Evolutionary conservation across 176 grass and related monocot genomes (phyloP).

Genomic region (Pharus latifolius): DNA sequence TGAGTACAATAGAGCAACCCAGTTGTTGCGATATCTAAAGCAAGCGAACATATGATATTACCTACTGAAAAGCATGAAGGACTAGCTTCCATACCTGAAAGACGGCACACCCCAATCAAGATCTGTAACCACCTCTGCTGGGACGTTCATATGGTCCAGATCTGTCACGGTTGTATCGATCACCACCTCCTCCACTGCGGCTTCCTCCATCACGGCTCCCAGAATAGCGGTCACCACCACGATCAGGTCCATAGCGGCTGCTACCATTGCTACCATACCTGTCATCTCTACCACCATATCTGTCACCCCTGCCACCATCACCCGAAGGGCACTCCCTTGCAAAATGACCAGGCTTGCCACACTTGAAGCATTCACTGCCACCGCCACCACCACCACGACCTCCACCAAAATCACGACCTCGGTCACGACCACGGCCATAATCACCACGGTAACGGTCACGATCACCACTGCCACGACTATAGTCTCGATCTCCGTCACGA

Average conservation of each 20-base stretch:
- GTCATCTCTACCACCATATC: constrained; percentile 35
- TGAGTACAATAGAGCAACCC: constrained; percentile 5
- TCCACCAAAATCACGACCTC: constrained; percentile 39
- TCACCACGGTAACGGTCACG: neutral
- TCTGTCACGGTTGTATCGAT: constrained; percentile 37
- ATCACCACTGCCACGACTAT: constrained; percentile 15
- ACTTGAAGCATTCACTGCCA: constrained; percentile 44
- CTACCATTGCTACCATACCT: constrained; percentile 30
- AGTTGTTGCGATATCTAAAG: constrained; percentile 17
- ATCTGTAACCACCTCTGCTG: constrained; percentile 28
- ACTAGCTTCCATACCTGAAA: constrained; percentile 23
- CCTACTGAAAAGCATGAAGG: neutral
- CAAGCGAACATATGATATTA: constrained; percentile 1
- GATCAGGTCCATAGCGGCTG: constrained; percentile 38
- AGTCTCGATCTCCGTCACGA: constrained; percentile 37
- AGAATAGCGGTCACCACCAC: constrained; percentile 33
- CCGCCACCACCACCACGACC: constrained; percentile 31
- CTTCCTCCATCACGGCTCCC: constrained; percentile 44
- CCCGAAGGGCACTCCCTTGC: constrained; percentile 59
- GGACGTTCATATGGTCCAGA: constrained; percentile 55
- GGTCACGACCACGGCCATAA: constrained; percentile 21
- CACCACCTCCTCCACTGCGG: constrained; percentile 14
- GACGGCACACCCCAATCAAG: neutral
- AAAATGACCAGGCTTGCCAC: constrained; percentile 53
- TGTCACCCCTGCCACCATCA: constrained; percentile 54